Conservation (phyloP, 1,139 yeast species). For the Candida sp. region DNA sequence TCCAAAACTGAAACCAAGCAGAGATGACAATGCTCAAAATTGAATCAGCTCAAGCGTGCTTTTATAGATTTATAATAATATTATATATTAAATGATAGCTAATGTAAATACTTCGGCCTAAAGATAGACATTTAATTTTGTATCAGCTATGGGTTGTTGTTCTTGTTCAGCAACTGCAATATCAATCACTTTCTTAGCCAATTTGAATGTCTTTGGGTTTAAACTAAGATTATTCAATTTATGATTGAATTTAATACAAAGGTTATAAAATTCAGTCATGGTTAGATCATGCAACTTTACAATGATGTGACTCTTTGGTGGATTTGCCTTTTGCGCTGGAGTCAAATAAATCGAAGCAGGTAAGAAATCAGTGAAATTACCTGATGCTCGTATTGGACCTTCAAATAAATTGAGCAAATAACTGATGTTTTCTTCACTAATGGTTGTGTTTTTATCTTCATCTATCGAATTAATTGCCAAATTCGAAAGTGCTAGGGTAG, state of each 20-base stretch:
- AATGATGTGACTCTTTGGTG: slow-evolving; percentile 37
- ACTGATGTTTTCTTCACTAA: slow-evolving; percentile 50
- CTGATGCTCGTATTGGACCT: slow-evolving; percentile 46
- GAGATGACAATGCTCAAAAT: slow-evolving; percentile 6
- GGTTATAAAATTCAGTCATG: slow-evolving; percentile 58
- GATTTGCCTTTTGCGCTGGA: slow-evolving; percentile 18
- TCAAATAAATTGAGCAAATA: slow-evolving; percentile 59
- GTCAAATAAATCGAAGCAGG: slow-evolving; percentile 48
- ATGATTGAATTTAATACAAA: slow-evolving; percentile 60
- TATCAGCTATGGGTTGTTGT: slow-evolving; percentile 7
- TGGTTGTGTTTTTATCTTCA: slow-evolving; percentile 57
- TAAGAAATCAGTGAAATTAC: slow-evolving; percentile 32
- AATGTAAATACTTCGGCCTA: background rate
- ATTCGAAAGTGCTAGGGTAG: slow-evolving; percentile 59
- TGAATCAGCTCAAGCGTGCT: background rate
- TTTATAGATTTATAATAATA: slow-evolving; percentile 2
- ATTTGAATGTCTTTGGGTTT: slow-evolving; percentile 57
- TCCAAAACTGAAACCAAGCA: slow-evolving; percentile 5
- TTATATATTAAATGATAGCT: background rate
- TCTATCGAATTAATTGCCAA: slow-evolving; percentile 58
- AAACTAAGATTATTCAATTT: slow-evolving; percentile 61
- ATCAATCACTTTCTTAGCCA: slow-evolving; percentile 72
- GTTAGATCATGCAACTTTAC: slow-evolving; percentile 59
- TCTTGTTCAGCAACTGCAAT: slow-evolving; percentile 55
- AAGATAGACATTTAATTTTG: background rate